These are phyloP conservation scores for Stemphylium vesicarium DNA, from an alignment of 2,329 filamentous ascomycete species.

Conservation along the genomic window DNA sequence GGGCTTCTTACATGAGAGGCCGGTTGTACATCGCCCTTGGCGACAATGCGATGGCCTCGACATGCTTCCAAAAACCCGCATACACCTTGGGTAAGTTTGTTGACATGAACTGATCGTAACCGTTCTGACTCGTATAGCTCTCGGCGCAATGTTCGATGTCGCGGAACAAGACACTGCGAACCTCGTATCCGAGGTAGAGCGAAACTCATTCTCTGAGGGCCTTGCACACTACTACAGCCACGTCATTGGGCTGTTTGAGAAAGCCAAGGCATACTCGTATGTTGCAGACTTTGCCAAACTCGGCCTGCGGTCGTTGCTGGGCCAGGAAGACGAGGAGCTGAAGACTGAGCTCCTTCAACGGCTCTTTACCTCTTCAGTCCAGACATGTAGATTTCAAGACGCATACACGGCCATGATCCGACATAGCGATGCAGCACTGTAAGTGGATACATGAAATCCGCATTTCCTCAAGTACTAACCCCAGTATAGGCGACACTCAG, in stretches of 20 bases:
- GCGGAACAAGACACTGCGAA: slow-evolving; percentile 52
- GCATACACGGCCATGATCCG: slow-evolving; percentile 80
- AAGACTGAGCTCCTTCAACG: slow-evolving; percentile 70
- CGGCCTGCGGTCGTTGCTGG: slow-evolving; percentile 58
- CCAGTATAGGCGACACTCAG: slow-evolving; percentile 64
- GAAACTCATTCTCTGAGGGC: slow-evolving; percentile 71
- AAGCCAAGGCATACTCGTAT: slow-evolving; percentile 75
- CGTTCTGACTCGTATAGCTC: slow-evolving; percentile 35
- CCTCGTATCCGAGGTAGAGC: slow-evolving; percentile 78
- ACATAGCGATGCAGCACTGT: slow-evolving; percentile 73
- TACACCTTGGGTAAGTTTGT: slow-evolving; percentile 74
- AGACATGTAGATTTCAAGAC: slow-evolving; percentile 78
- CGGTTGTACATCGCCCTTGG: slow-evolving; percentile 76
- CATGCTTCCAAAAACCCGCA: slow-evolving; percentile 81
- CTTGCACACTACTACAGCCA: slow-evolving; percentile 86
- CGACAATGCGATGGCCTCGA: slow-evolving; percentile 74
- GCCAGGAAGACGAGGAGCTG: slow-evolving; percentile 40
- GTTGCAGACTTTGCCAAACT: slow-evolving; percentile 84
- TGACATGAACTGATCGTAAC: too few relatives aligned
- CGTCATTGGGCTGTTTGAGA: slow-evolving; percentile 81
- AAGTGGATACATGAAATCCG: slow-evolving; percentile 23
- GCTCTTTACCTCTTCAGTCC: slow-evolving; percentile 81
- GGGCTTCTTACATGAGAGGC: slow-evolving; percentile 80
- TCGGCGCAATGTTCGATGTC: slow-evolving; percentile 44
- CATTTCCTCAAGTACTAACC: slow-evolving; percentile 19